These are phyloP conservation scores for Fusarium oligoseptatum DNA, from an alignment of 2,329 filamentous ascomycete genomes.

Conservation along the genomic window DNA sequence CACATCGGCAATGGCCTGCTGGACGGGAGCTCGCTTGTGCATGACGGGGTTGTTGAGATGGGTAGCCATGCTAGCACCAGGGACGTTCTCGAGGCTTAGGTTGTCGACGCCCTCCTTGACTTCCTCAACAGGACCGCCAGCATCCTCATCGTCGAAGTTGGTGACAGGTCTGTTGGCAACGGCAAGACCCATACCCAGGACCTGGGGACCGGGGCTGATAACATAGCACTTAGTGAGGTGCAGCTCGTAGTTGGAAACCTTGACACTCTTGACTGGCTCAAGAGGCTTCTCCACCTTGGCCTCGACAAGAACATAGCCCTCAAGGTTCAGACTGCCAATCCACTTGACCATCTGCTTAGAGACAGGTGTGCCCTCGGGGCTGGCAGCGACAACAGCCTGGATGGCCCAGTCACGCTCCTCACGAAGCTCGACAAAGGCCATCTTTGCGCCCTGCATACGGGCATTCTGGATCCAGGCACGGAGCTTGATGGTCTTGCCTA, in stretches of 20 bases:
- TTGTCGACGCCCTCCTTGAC: slow-evolving; percentile 59
- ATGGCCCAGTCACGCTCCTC: slow-evolving; percentile 81
- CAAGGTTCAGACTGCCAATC: slow-evolving; percentile 78
- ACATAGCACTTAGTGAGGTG: slow-evolving; percentile 90
- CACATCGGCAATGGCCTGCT: slow-evolving; percentile 79
- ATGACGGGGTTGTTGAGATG: slow-evolving; percentile 93
- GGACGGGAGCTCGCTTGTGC: slow-evolving; percentile 91
- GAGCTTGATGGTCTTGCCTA: slow-evolving; percentile 80
- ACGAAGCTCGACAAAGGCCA: slow-evolving; percentile 89
- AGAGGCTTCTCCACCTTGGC: slow-evolving; percentile 84
- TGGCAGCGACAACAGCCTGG: slow-evolving; percentile 82
- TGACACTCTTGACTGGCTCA: slow-evolving; percentile 90
- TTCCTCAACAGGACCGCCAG: slow-evolving; percentile 56
- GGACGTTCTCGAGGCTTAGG: slow-evolving; percentile 61
- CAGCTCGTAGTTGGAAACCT: slow-evolving; percentile 84
- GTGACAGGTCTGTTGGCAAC: slow-evolving; percentile 67
- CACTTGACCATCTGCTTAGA: slow-evolving; percentile 96
- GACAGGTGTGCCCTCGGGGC: slow-evolving; percentile 73
- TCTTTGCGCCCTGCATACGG: slow-evolving; percentile 89
- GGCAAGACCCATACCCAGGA: slow-evolving; percentile 70
- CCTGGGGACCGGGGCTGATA: slow-evolving; percentile 72
- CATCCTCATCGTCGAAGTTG: slow-evolving; percentile 71
- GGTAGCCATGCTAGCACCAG: slow-evolving; percentile 84
- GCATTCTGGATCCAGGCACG: slow-evolving; percentile 89
- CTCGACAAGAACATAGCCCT: slow-evolving; percentile 87